phyloP scores from a whole-genome alignment of 768 basidiomycete genomes.

The Mycena epipterygia region DNA sequence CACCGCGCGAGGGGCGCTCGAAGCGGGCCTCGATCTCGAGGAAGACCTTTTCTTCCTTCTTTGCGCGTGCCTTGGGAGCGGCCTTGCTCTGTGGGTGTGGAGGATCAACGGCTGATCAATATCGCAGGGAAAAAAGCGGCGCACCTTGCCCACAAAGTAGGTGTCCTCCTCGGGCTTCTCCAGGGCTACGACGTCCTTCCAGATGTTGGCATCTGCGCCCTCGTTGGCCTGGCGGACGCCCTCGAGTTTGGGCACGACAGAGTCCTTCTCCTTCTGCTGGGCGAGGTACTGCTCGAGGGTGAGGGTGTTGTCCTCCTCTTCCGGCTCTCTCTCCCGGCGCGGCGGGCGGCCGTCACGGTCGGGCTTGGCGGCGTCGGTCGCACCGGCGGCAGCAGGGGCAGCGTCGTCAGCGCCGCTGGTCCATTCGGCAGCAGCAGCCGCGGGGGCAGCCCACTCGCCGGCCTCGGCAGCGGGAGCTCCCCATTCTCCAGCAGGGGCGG shows the following conservation, averaged over 20 bases:
- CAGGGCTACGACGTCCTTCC: conserved; percentile 79
- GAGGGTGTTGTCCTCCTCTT: conserved; percentile 94
- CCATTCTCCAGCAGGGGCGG: conserved; percentile 57
- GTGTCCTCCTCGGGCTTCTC: conserved; percentile 75
- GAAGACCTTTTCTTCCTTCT: conserved; percentile 93
- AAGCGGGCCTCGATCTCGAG: conserved; percentile 94
- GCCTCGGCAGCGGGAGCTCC: conserved; percentile 79
- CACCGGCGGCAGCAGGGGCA: conserved; percentile 50
- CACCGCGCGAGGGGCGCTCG: conserved; percentile 82
- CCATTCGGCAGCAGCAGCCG: conserved; percentile 68
- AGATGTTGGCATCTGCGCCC: conserved; percentile 75
- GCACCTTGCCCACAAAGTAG: conserved; percentile 94
- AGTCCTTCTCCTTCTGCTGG: conserved; percentile 77
- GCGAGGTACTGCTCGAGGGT: conserved; percentile 95
- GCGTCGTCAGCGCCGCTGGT: conserved; percentile 43
- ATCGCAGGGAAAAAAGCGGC: neutral
- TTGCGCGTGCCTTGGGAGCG: conserved; percentile 73
- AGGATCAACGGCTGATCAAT: conserved; percentile 13
- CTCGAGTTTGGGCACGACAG: conserved; percentile 84
- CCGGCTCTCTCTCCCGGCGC: conserved; percentile 71
- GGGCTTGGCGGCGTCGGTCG: conserved; percentile 49
- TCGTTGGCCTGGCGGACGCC: conserved; percentile 84
- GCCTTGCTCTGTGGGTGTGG: conserved; percentile 66
- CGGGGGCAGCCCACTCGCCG: conserved; percentile 60
- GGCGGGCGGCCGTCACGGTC: conserved; percentile 54